phyloP scores from a whole-genome alignment of 1,284 basidiomycete species.

The Moesziomyces antarcticus region DNA sequence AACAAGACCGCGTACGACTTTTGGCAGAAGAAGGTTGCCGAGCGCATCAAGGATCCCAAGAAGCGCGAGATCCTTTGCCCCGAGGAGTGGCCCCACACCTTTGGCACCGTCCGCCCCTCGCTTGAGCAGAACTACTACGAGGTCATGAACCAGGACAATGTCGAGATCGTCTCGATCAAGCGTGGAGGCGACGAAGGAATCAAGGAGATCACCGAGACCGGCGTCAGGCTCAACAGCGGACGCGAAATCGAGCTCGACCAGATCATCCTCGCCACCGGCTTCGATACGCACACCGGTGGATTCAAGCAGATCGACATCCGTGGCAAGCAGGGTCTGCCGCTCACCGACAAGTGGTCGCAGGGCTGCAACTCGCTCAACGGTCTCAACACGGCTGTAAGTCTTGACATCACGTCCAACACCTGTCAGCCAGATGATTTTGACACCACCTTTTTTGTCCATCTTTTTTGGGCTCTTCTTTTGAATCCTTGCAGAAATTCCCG shows the following conservation, averaged over 20 bases:
- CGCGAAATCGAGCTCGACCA: conserved; percentile 53
- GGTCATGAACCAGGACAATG: conserved; percentile 72
- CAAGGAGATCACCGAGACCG: conserved; percentile 70
- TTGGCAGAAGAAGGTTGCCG: conserved; percentile 51
- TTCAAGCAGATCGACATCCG: conserved; percentile 56
- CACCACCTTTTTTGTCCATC: not conserved
- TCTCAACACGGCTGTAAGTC: conserved; percentile 42
- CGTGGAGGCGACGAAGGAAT: conserved; percentile 65
- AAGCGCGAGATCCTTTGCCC: conserved; percentile 55
- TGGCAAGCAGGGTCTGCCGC: conserved; percentile 37
- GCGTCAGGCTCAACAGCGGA: conserved; percentile 72
- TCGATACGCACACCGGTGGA: conserved; percentile 63
- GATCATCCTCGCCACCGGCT: conserved; percentile 65
- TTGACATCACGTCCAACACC: not conserved
- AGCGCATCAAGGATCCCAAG: conserved; percentile 50
- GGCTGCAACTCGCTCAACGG: conserved; percentile 54
- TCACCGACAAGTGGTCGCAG: conserved; percentile 53
- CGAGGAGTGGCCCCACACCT: conserved; percentile 51
- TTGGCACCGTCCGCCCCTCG: conserved; percentile 54
- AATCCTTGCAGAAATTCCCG: conserved; percentile 37
- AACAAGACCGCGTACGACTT: conserved; percentile 55
- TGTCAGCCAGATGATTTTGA: no score
- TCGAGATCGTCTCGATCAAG: conserved; percentile 71
- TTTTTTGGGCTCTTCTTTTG: not conserved
- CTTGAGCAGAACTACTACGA: conserved; percentile 62